Conservation (phyloP, 208 protist genomes). For the Leishmania braziliensis region DNA sequence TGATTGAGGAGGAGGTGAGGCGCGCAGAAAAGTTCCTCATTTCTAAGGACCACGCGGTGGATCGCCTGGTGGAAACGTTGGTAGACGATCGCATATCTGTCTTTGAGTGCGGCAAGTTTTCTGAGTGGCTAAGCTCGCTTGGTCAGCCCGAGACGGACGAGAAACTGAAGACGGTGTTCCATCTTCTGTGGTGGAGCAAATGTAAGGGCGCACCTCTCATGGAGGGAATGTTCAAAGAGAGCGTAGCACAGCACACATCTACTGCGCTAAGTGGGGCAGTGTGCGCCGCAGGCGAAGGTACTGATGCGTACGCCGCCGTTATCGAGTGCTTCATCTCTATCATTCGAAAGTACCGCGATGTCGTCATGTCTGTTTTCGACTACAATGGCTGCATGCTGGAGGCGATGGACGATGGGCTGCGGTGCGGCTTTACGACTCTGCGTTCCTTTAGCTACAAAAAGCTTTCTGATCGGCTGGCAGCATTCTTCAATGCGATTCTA, state of each 20-base stretch:
- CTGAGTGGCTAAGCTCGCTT: constrained; percentile 13
- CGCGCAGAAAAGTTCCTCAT: constrained; percentile 33
- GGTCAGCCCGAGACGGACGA: constrained; percentile 11
- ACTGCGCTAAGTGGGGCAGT: constrained; percentile 12
- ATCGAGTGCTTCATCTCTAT: constrained; percentile 25
- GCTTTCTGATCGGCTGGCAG: constrained; percentile 34
- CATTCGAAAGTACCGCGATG: constrained; percentile 22
- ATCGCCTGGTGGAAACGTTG: constrained; percentile 29
- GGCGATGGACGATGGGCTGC: constrained; percentile 47
- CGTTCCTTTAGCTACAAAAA: constrained; percentile 23
- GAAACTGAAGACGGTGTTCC: constrained; percentile 23
- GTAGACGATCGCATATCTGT: constrained; percentile 34
- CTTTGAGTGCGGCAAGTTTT: constrained; percentile 8
- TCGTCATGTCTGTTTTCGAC: constrained; percentile 35
- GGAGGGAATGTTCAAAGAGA: constrained; percentile 35
- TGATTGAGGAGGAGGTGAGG: constrained; percentile 34
- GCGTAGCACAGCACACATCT: constrained; percentile 20
- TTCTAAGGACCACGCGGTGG: constrained; percentile 28
- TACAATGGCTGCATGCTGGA: constrained; percentile 42
- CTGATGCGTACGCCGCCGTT: constrained; percentile 19
- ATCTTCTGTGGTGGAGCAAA: constrained; percentile 37
- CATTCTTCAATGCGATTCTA: constrained; percentile 19
- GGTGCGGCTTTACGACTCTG: constrained; percentile 26
- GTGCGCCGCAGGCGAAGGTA: constrained; percentile 1
- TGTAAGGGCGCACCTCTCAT: constrained; percentile 25